Percentiles rank a stretch among this genome's conserved stretches.
These are phyloP conservation scores for Cladorrhinum samala DNA, from an alignment of 495 filamentous ascomycete species.

Conservation along the genomic window DNA sequence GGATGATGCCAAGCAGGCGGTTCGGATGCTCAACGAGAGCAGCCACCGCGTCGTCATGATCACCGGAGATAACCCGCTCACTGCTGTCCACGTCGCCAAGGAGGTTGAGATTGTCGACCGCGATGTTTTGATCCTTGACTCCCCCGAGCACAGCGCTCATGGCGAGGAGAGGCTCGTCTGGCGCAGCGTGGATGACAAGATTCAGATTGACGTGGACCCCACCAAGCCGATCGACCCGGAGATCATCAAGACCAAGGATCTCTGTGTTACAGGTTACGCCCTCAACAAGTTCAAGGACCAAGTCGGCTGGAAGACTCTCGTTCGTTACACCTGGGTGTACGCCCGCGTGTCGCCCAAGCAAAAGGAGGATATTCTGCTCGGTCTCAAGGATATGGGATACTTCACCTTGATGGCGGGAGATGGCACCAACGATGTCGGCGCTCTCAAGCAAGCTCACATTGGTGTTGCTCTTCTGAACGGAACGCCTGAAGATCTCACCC, in stretches of 20 bases:
- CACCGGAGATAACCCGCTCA: constrained; percentile 96
- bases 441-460: constrained; percentile 96
- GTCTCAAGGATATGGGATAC: constrained; percentile 92
- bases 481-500: constrained; percentile 79
- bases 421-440: constrained; percentile 97
- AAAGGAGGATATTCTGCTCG: constrained; percentile 96
- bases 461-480: constrained; percentile 95
- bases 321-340: constrained; percentile 94
- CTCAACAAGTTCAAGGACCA: constrained; percentile 83
- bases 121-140: constrained; percentile 89
- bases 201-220: constrained; percentile 81
- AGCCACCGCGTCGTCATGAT: constrained; percentile 99
- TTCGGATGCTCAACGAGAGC: constrained; percentile 97
- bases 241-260: constrained; percentile 80
- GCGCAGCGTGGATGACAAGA: constrained; percentile 90
- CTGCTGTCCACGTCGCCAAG: constrained; percentile 89
- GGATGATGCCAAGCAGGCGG: constrained; percentile 87
- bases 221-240: constrained; percentile 71
- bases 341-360: constrained; percentile 97
- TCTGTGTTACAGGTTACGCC: constrained; percentile 95
- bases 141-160: constrained; percentile 75
- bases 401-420: constrained; percentile 99
- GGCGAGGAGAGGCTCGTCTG: constrained; percentile 81
- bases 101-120: constrained; percentile 98
- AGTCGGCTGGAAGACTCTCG: constrained; percentile 60